These are phyloP conservation scores for Arabidopsis suecica DNA, from an alignment of 345 rosid genomes.

Conservation along the genomic window DNA sequence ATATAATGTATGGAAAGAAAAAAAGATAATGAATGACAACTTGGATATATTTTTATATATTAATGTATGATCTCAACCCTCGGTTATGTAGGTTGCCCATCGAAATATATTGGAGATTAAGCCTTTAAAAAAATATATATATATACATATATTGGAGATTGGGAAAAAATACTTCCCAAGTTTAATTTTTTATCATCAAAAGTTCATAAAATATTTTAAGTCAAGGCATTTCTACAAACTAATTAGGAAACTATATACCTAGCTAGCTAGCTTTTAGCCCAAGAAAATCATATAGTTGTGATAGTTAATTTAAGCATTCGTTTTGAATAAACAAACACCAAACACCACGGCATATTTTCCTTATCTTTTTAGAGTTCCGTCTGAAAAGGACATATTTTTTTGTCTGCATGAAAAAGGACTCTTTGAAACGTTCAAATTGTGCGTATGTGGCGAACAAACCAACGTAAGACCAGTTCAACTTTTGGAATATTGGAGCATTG, in stretches of 20 bases:
- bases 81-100: background rate
- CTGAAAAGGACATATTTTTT: constrained; percentile 27
- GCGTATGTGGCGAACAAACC: constrained; percentile 25
- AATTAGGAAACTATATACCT: background rate
- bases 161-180: background rate
- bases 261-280: background rate
- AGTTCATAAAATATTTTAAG: background rate
- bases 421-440: constrained; percentile 43
- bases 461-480: constrained; percentile 33
- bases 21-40: background rate
- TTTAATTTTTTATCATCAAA: background rate
- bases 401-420: background rate
- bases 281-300: background rate
- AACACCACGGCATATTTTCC: constrained; percentile 26
- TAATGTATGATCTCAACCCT: background rate
- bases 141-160: background rate
- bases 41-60: background rate
- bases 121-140: no score
- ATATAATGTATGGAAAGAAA: background rate
- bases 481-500: constrained; percentile 7
- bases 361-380: constrained; percentile 8
- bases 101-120: background rate
- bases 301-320: background rate
- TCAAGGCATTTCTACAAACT: background rate
- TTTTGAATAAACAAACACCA: background rate